These are phyloP conservation scores for Mortierella sp. DNA, from an alignment of 371 early-diverging fungal genomes.

Conservation along the genomic window DNA sequence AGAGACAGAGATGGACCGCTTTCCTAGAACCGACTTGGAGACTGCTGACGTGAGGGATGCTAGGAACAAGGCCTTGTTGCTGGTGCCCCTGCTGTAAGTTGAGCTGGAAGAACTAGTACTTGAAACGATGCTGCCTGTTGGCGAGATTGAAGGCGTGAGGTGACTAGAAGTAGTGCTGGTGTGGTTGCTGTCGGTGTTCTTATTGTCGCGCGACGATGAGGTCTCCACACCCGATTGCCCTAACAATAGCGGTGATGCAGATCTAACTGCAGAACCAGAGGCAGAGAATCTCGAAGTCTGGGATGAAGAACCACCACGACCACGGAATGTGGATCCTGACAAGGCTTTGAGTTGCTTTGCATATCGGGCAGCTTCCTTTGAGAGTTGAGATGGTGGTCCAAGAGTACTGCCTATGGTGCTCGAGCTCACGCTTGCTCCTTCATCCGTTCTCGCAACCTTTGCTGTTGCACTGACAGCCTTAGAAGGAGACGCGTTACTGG, in stretches of 20 bases:
- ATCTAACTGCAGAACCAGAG: slow-evolving; percentile 7
- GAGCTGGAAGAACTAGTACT: too few relatives aligned
- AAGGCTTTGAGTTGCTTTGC: slow-evolving; percentile 19
- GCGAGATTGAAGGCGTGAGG: background rate
- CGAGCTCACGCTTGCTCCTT: background rate
- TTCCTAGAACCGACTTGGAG: slow-evolving; percentile 21
- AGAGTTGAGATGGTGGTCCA: slow-evolving; percentile 7
- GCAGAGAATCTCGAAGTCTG: slow-evolving; percentile 14
- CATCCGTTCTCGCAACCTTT: background rate
- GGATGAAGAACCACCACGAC: slow-evolving; percentile 4
- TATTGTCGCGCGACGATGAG: slow-evolving; percentile 8
- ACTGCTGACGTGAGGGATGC: background rate
- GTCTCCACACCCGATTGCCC: background rate
- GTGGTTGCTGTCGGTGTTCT: slow-evolving; percentile 13
- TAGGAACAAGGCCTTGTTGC: slow-evolving; percentile 6
- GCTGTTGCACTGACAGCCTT: background rate
- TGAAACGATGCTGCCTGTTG: background rate
- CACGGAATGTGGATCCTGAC: background rate
- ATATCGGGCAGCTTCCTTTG: slow-evolving; percentile 28
- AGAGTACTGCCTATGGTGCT: too few relatives aligned
- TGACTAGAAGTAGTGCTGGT: background rate
- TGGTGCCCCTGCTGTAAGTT: background rate
- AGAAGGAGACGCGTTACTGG: background rate
- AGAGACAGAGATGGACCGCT: slow-evolving; percentile 13
- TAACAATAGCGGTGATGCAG: background rate